Evolutionary conservation across 176 grass and related monocot genomes (phyloP), one percentile per base, ranked within the genome.

Genomic region (Musa schizocarpa): DNA sequence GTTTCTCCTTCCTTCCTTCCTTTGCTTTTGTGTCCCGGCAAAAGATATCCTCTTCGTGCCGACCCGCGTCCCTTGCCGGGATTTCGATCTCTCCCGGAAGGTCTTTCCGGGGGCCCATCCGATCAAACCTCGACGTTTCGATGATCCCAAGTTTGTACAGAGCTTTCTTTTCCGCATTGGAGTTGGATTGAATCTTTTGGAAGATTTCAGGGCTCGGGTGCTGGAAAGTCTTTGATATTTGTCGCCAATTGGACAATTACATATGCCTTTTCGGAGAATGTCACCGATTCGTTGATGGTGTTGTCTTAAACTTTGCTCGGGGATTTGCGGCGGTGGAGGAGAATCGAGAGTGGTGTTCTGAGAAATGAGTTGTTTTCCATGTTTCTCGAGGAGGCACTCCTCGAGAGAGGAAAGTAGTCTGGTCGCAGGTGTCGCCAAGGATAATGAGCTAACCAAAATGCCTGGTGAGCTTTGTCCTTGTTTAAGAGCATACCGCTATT

Each of bases 311-410:
- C n/a, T 19, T 61, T 61, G 7, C 13, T 9, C 11, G 22, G 63
- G 20, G 20, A 65, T 65, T 65, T 2, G 14, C 1, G 13, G 27
- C 23, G 14, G 65, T 0, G 13, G 27, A 68, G 27, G 11, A 13
- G 12, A 68, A 43, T 16, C n/a, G 19, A 9, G 0, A 25, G 20
- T 23, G 51, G 16, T 54, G 52, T 8, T 54, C 13, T 54, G 52
- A 17, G 71, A 73, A 54, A 73, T 73, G 71, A 24, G 52, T 52
- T 73, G 71, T 22, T 73, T 73, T 54, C 51, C 20, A 1, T 73
- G 71, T 55, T 54, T 17, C 2, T 53, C 1, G 11, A 25, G 14
- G 20, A 73, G 54, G n/a, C 25, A 50, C 19, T 10, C 21, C 51
- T 54, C 52, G 8, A 14, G 20, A 50, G 25, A 73, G 52, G 11